These are phyloP conservation scores for Epicoccum nigrum DNA, from an alignment of 2,329 filamentous ascomycete species.

Conservation along the genomic window DNA sequence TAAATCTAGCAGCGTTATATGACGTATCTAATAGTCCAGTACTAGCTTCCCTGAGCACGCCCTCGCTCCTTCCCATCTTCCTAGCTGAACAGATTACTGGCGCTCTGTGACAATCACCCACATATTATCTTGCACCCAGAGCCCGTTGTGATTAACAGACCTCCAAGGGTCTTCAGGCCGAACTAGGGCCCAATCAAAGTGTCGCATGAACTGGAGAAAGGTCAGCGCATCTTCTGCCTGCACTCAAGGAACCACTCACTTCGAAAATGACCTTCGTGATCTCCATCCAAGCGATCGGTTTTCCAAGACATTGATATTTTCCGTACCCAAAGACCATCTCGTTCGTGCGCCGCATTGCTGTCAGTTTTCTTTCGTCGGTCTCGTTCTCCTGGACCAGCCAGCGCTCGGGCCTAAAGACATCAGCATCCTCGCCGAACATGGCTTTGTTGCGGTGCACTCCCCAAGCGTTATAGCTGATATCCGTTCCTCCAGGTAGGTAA, in stretches of 20 bases:
- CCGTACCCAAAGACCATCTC: conserved; percentile 44
- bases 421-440: conserved; percentile 47
- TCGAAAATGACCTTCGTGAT: conserved; percentile 50
- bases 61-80: too few relatives aligned
- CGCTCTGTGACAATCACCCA: conserved; percentile 31
- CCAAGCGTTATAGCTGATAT: conserved; percentile 33
- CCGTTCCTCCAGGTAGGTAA: conserved; percentile 36
- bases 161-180: conserved; percentile 30
- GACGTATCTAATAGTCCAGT: too few relatives aligned
- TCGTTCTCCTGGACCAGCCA: conserved; percentile 47
- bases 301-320: conserved; percentile 40
- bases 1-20: too few relatives aligned
- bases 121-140: conserved; percentile 30
- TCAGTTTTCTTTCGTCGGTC: conserved; percentile 12
- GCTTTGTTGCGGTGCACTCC: conserved; percentile 29
- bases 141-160: conserved; percentile 24
- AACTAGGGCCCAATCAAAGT: conserved; percentile 34
- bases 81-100: neutral
- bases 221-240: too few relatives aligned
- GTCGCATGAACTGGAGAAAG: conserved; percentile 18
- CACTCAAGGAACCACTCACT: conserved; percentile 41
- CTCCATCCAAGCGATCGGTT: conserved; percentile 41
- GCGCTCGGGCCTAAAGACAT: conserved; percentile 55
- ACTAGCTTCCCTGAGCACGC: too few relatives aligned
- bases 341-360: conserved; percentile 33